A percentile compares a stretch with the other conserved stretches of the same genome.
These are phyloP conservation scores for Hirsutella thompsonii DNA, from an alignment of 2,329 filamentous ascomycete genomes.

Conservation along the genomic window DNA sequence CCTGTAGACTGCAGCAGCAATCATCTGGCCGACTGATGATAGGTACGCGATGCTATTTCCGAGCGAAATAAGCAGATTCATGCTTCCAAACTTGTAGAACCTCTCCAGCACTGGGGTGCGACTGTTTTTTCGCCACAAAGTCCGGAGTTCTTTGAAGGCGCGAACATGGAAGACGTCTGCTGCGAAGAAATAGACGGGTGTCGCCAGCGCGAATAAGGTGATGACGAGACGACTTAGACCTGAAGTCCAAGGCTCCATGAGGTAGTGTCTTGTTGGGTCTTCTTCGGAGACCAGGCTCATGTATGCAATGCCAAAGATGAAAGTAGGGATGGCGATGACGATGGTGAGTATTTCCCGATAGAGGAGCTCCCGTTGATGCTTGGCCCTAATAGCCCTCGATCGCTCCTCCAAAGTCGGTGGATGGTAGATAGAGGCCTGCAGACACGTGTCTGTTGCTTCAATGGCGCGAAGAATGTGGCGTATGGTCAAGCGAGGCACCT, in stretches of 20 bases:
- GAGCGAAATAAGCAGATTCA: constrained; percentile 87
- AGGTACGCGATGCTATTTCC: constrained; percentile 83
- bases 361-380: constrained; percentile 56
- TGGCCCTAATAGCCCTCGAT: constrained; percentile 56
- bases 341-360: constrained; percentile 59
- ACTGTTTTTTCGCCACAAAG: constrained; percentile 67
- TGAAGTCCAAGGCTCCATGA: constrained; percentile 58
- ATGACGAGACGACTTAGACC: constrained; percentile 69
- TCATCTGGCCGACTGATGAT: constrained; percentile 67
- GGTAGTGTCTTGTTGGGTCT: constrained; percentile 45
- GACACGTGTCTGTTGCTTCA: constrained; percentile 48
- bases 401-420: constrained; percentile 75
- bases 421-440: constrained; percentile 61
- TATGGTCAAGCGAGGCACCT: constrained; percentile 58
- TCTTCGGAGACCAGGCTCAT: constrained; percentile 63
- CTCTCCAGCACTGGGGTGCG: constrained; percentile 58
- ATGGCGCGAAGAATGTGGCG: constrained; percentile 61
- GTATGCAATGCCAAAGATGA: constrained; percentile 79
- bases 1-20: constrained; percentile 41
- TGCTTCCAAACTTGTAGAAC: constrained; percentile 89
- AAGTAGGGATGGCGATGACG: constrained; percentile 64
- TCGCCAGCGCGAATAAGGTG: constrained; percentile 68
- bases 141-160: constrained; percentile 64
- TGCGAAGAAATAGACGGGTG: constrained; percentile 75
- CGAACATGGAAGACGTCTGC: constrained; percentile 75